A percentile compares a stretch with the other conserved stretches of the same genome.
phyloP scores from a whole-genome alignment of 352 stramenopile genomes.

The Phytophthora pistaciae region DNA sequence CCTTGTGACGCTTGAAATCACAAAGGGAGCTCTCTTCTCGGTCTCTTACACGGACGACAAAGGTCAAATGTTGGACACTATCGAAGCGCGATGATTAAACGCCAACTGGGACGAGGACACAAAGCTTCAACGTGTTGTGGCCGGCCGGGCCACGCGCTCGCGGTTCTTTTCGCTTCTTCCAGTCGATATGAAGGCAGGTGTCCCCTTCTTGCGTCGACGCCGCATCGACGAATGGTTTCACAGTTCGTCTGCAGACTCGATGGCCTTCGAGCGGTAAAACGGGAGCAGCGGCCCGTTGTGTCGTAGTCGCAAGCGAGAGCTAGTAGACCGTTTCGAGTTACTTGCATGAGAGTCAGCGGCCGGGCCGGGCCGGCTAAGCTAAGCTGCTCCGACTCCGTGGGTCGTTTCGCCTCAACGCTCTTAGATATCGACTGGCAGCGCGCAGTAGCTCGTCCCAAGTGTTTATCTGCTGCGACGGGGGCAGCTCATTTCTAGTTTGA shows the following conservation, averaged over 20 bases:
- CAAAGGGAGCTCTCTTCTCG: not conserved
- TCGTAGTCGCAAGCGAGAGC: not conserved
- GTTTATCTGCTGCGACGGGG: not conserved
- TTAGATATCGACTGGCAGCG: not conserved
- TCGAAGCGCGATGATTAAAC: slow-evolving; percentile 8
- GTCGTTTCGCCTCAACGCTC: slow-evolving; percentile 13
- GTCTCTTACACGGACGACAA: not conserved
- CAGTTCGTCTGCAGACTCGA: not conserved
- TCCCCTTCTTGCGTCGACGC: not conserved
- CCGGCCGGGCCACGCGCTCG: slow-evolving; percentile 1
- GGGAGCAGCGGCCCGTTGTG: not conserved
- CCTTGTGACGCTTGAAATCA: not conserved
- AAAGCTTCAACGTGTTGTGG: slow-evolving; percentile 21
- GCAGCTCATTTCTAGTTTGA: slow-evolving; percentile 3
- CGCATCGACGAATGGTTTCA: not conserved
- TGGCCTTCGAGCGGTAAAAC: not conserved
- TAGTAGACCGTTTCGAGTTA: slow-evolving; percentile 1
- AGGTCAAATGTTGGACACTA: slow-evolving; percentile 6
- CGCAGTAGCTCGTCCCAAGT: not conserved
- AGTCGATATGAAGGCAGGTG: not conserved
- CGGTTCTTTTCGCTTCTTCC: slow-evolving; percentile 3
- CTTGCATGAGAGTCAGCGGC: slow-evolving; percentile 5
- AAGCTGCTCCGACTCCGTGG: not conserved
- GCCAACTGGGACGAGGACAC: slow-evolving; percentile 24
- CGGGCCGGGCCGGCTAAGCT: too few species aligned